Evolutionary conservation across 495 filamentous ascomycete species (phyloP).

Genomic region (Talaromyces wortmannii): DNA sequence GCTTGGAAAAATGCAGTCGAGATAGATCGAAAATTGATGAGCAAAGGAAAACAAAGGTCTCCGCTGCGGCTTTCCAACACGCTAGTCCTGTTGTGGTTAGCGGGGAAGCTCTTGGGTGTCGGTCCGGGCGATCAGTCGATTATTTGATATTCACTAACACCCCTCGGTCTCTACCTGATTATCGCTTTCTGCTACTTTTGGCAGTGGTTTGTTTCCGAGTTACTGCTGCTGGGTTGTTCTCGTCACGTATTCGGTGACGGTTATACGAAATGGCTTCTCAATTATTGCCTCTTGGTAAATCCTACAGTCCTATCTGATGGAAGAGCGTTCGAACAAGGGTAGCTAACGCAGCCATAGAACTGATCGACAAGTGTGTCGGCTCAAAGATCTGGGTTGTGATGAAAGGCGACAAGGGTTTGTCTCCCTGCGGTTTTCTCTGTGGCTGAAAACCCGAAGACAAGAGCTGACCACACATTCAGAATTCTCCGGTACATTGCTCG

Average conservation of each 20-base stretch:
- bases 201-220: too few species aligned
- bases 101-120: background rate
- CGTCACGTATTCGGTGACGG: too few species aligned
- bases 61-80: background rate
- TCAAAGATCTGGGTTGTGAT: constrained; percentile 98
- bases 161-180: too few species aligned
- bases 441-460: background rate
- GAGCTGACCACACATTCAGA: constrained; percentile 45
- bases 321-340: background rate
- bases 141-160: background rate
- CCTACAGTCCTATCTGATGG: constrained; percentile 1
- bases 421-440: background rate
- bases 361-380: constrained; percentile 98
- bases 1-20: background rate
- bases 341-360: constrained; percentile 50
- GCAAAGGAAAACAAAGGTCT: background rate
- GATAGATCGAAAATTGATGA: background rate
- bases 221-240: too few species aligned
- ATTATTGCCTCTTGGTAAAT: constrained; percentile 66
- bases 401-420: constrained; percentile 91
- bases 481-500: constrained; percentile 86
- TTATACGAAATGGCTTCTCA: constrained; percentile 61
- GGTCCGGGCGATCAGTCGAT: background rate
- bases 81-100: background rate
- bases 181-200: too few species aligned